These are phyloP conservation scores for Cercophora sp. DNA, from an alignment of 495 filamentous ascomycete species.

Conservation along the genomic window DNA sequence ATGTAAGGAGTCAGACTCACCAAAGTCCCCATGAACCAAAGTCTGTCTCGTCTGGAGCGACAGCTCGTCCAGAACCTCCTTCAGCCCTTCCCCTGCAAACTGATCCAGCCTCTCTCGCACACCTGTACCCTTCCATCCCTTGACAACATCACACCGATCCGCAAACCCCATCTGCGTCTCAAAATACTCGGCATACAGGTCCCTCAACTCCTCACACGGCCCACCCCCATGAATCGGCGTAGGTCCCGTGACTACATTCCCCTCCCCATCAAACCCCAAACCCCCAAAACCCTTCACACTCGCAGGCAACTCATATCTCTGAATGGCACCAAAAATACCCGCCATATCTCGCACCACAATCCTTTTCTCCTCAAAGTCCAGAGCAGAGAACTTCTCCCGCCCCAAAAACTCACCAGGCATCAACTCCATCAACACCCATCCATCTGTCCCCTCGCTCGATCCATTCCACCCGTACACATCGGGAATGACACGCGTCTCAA, in stretches of 20 bases:
- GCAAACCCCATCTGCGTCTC: conserved; percentile 9
- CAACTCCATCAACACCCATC: no score
- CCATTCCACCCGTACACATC: no score
- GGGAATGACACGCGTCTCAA: no score
- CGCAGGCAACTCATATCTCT: conserved; percentile 7
- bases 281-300: conserved; percentile 16
- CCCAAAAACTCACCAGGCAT: no score
- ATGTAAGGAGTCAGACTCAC: conserved; percentile 1
- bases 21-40: conserved; percentile 14
- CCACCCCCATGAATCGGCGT: conserved; percentile 15
- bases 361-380: background rate
- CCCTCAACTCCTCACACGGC: conserved; percentile 1
- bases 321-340: conserved; percentile 14
- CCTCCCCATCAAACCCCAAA: conserved; percentile 11
- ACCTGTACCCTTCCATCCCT: conserved; percentile 8
- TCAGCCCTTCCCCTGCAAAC: conserved; percentile 4
- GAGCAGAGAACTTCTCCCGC: no score
- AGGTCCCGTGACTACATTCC: conserved; percentile 9
- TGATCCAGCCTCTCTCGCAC: conserved; percentile 6
- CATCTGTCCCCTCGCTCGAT: no score
- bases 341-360: conserved; percentile 8
- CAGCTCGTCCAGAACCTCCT: background rate
- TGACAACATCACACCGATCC: conserved; percentile 9
- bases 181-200: conserved; percentile 13
- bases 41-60: conserved; percentile 1